phyloP scores from a whole-genome alignment of 495 filamentous ascomycete species.

The Penicillium tannophilum region DNA sequence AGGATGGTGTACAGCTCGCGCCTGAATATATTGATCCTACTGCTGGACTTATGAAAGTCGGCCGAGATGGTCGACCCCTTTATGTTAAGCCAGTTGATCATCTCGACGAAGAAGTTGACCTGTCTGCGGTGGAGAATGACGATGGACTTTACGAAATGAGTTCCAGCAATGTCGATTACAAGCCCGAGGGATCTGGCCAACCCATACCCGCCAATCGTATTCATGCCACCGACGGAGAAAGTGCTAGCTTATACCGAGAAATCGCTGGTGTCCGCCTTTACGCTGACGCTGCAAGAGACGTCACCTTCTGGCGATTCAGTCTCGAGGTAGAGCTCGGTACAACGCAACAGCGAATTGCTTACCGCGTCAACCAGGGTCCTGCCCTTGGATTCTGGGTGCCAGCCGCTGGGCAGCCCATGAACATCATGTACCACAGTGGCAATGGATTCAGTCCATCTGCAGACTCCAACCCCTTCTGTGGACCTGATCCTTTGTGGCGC shows the following conservation, averaged over 20 bases:
- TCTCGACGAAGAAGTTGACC: slow-evolving; percentile 68
- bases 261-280: slow-evolving; percentile 81
- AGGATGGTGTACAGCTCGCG: slow-evolving; percentile 60
- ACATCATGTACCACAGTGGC: slow-evolving; percentile 97
- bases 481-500: slow-evolving; percentile 95
- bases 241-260: slow-evolving; percentile 72
- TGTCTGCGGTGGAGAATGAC: slow-evolving; percentile 76
- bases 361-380: slow-evolving; percentile 91
- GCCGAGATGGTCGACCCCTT: slow-evolving; percentile 74
- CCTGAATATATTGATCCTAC: slow-evolving; percentile 87
- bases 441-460: slow-evolving; percentile 90
- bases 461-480: slow-evolving; percentile 75
- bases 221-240: slow-evolving; percentile 66
- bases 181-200: slow-evolving; percentile 37
- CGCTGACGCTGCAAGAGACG: slow-evolving; percentile 77
- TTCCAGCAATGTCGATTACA: slow-evolving; percentile 47
- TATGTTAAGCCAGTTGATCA: slow-evolving; percentile 87
- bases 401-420: slow-evolving; percentile 83
- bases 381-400: slow-evolving; percentile 95
- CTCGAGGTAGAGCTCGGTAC: slow-evolving; percentile 83
- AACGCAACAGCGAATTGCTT: slow-evolving; percentile 82
- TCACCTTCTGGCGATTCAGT: slow-evolving; percentile 96
- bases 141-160: slow-evolving; percentile 74
- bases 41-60: slow-evolving; percentile 82
- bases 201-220: slow-evolving; percentile 46